A percentile compares a stretch with the other conserved stretches of the same genome.
Conservation (phyloP, 768 basidiomycete genomes). For the Trametes cingulata region DNA sequence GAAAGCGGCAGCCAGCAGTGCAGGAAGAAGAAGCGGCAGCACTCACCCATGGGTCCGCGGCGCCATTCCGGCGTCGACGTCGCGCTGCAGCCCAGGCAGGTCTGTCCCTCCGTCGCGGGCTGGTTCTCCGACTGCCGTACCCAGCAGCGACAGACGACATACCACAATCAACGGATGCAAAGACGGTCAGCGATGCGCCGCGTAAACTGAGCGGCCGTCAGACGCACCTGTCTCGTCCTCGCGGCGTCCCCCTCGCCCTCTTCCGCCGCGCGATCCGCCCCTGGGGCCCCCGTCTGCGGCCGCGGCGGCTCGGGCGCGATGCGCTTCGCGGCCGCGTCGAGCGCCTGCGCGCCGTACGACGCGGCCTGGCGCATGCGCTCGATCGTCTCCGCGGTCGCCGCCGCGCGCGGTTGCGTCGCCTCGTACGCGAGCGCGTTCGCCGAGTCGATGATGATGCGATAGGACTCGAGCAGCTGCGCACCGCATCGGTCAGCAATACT, state of each 20-base stretch:
- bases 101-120: slow-evolving; percentile 58
- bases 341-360: slow-evolving; percentile 40
- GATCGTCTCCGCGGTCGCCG: slow-evolving; percentile 35
- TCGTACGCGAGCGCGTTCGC: slow-evolving; percentile 32
- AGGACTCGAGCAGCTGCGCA: slow-evolving; percentile 47
- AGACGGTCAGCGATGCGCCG: background rate
- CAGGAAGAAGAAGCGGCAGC: background rate
- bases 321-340: slow-evolving; percentile 40
- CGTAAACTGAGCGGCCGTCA: background rate
- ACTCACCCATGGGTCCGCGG: slow-evolving; percentile 75
- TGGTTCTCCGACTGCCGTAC: slow-evolving; percentile 43
- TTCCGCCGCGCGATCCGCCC: slow-evolving; percentile 26
- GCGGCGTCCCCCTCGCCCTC: slow-evolving; percentile 28
- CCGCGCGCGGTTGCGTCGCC: slow-evolving; percentile 24
- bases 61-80: slow-evolving; percentile 90
- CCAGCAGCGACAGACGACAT: slow-evolving; percentile 22
- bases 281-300: background rate
- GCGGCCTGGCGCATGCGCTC: slow-evolving; percentile 50
- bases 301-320: slow-evolving; percentile 20
- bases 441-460: slow-evolving; percentile 45
- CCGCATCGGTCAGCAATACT: background rate
- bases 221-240: slow-evolving; percentile 30
- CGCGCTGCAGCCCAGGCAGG: slow-evolving; percentile 78
- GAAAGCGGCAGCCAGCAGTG: slow-evolving; percentile 1
- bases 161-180: background rate